phyloP scores from a whole-genome alignment of 2,329 filamentous ascomycete species.

The Conoideocrella luteorostrata region DNA sequence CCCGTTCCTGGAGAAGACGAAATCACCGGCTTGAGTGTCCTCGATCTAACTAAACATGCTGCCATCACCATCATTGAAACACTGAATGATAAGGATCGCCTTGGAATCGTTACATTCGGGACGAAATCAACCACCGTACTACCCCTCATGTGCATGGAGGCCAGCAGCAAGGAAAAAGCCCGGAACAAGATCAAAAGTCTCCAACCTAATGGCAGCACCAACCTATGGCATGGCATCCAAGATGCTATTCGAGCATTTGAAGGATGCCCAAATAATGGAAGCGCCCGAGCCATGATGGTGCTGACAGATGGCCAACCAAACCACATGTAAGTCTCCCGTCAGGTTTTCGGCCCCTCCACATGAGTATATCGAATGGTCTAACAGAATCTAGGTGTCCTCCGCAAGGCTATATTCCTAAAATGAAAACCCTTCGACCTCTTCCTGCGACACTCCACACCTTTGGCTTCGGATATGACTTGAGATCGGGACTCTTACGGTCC shows the following conservation, averaged over 20 bases:
- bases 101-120: constrained; percentile 53
- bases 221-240: constrained; percentile 52
- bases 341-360: too few relatives aligned
- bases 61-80: constrained; percentile 52
- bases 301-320: constrained; percentile 52
- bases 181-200: constrained; percentile 38
- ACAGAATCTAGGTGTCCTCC: constrained; percentile 32
- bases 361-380: not conserved
- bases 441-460: constrained; percentile 36
- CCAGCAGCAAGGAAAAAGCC: constrained; percentile 35
- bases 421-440: constrained; percentile 34
- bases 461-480: constrained; percentile 28
- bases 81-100: constrained; percentile 44
- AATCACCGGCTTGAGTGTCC: constrained; percentile 43
- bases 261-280: constrained; percentile 19
- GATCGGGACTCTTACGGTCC: constrained; percentile 48
- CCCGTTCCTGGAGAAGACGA: constrained; percentile 42
- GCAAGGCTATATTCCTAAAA: constrained; percentile 48
- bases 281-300: constrained; percentile 46
- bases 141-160: constrained; percentile 40
- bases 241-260: constrained; percentile 44
- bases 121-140: constrained; percentile 36
- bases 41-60: constrained; percentile 56
- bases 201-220: constrained; percentile 34
- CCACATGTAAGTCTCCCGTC: constrained; percentile 34